Conservation (phyloP, 2,329 filamentous ascomycete species). For the Periconia digitata region DNA sequence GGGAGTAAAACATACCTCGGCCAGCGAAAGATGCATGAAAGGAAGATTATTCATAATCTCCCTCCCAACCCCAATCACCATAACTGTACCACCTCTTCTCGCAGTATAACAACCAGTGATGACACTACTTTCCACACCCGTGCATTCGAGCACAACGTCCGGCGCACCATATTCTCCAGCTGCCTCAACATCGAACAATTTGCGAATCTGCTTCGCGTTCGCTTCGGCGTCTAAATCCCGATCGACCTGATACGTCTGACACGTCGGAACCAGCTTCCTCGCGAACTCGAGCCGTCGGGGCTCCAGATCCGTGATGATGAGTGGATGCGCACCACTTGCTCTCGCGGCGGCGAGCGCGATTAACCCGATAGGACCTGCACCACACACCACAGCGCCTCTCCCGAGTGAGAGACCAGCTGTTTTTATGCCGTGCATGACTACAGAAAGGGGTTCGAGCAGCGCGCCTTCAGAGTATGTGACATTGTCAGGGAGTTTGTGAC, state of each 20-base stretch:
- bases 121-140: slow-evolving; percentile 65
- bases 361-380: slow-evolving; percentile 66
- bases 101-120: slow-evolving; percentile 60
- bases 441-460: slow-evolving; percentile 65
- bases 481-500: slow-evolving; percentile 53
- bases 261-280: slow-evolving; percentile 57
- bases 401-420: slow-evolving; percentile 58
- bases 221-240: slow-evolving; percentile 48
- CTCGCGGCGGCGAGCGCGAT: slow-evolving; percentile 62
- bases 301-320: slow-evolving; percentile 67
- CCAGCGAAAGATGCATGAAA: slow-evolving; percentile 66
- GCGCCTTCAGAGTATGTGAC: slow-evolving; percentile 62
- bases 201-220: slow-evolving; percentile 56
- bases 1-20: slow-evolving; percentile 50
- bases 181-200: slow-evolving; percentile 51
- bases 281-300: slow-evolving; percentile 59
- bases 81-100: slow-evolving; percentile 60
- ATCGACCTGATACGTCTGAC: slow-evolving; percentile 58
- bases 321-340: slow-evolving; percentile 64
- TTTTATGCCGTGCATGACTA: slow-evolving; percentile 63
- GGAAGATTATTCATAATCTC: slow-evolving; percentile 66
- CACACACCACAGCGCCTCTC: slow-evolving; percentile 59
- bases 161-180: slow-evolving; percentile 59
- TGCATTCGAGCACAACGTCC: slow-evolving; percentile 64
- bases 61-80: slow-evolving; percentile 66